Evolutionary conservation across 208 protist genomes (phyloP).

Genomic region (Trichomonas gallinae): DNA sequence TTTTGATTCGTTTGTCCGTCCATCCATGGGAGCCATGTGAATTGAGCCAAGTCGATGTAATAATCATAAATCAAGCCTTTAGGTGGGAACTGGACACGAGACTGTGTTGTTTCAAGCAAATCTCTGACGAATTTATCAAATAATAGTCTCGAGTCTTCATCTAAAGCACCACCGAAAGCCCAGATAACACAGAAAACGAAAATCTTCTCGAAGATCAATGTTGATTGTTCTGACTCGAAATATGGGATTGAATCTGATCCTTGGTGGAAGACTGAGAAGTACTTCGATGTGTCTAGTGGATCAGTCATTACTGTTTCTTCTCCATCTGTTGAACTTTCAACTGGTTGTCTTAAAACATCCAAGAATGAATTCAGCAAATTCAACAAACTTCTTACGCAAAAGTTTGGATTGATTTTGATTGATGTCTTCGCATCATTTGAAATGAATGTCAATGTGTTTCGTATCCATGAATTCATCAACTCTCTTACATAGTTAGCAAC

Average conservation of each 20-base stretch:
- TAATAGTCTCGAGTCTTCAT: constrained; percentile 59
- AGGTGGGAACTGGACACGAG: constrained; percentile 48
- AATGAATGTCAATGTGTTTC: background rate
- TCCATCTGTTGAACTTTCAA: background rate
- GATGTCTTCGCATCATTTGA: background rate
- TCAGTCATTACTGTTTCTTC: background rate
- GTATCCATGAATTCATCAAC: background rate
- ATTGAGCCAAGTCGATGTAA: constrained; percentile 29
- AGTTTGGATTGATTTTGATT: background rate
- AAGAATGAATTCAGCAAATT: background rate
- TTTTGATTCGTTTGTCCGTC: background rate
- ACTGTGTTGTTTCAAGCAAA: constrained; percentile 66
- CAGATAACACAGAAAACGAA: constrained; percentile 75
- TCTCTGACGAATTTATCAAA: constrained; percentile 52
- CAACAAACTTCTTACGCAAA: background rate
- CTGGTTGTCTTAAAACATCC: background rate
- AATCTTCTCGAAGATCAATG: constrained; percentile 26
- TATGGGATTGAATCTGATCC: background rate
- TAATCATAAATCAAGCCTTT: constrained; percentile 19
- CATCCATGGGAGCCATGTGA: background rate
- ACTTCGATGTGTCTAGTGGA: background rate
- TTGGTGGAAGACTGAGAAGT: background rate
- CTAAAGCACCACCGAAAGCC: constrained; percentile 76
- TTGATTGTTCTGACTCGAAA: background rate
- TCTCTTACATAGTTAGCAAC: background rate